These are phyloP conservation scores for Lactifluus echinatus DNA, from an alignment of 768 basidiomycete genomes.

Conservation along the genomic window DNA sequence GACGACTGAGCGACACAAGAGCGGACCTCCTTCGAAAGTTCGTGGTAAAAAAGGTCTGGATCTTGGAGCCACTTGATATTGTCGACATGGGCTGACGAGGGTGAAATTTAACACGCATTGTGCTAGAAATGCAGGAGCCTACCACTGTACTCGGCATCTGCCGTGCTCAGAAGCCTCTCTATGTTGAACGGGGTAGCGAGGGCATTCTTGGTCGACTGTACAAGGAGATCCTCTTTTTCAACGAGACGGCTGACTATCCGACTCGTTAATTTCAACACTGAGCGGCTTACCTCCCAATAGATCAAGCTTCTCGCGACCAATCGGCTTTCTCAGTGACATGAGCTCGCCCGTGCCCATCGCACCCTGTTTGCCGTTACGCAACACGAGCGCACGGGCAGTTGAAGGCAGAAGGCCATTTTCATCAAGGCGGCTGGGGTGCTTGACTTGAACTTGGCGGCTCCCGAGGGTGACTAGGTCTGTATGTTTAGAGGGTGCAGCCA, in stretches of 20 bases:
- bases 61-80: constrained; percentile 63
- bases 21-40: constrained; percentile 48
- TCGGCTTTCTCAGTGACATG: constrained; percentile 47
- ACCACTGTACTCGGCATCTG: constrained; percentile 69
- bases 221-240: constrained; percentile 54
- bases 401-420: constrained; percentile 48
- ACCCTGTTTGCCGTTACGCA: constrained; percentile 71
- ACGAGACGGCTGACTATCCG: constrained; percentile 3
- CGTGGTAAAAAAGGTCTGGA: constrained; percentile 47
- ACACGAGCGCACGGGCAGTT: constrained; percentile 61
- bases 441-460: constrained; percentile 40
- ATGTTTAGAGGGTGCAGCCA: constrained; percentile 6
- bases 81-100: constrained; percentile 49
- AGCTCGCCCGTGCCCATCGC: constrained; percentile 64
- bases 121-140: constrained; percentile 21
- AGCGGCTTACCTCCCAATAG: constrained; percentile 55
- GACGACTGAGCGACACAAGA: constrained; percentile 35
- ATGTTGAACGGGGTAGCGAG: constrained; percentile 57
- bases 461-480: constrained; percentile 46
- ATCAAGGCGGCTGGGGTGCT: constrained; percentile 34
- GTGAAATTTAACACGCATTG: neutral
- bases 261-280: constrained; percentile 11
- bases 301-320: constrained; percentile 74
- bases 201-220: constrained; percentile 43
- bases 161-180: constrained; percentile 54